Evolutionary conservation across 1,284 basidiomycete genomes (phyloP).

Genomic region (Apiotrichum veenhuisii): DNA sequence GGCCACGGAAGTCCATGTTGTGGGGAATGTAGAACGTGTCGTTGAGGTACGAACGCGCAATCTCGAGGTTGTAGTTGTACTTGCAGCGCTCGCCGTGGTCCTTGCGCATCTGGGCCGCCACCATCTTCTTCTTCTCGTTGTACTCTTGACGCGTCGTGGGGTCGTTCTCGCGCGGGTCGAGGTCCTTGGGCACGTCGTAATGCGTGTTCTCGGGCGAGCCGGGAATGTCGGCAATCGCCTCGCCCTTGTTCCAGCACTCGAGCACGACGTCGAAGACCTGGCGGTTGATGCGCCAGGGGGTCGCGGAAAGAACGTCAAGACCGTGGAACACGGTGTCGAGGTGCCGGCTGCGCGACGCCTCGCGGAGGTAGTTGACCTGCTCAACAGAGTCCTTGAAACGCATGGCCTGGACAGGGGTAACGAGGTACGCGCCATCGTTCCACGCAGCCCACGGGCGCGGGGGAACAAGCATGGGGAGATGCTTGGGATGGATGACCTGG

Average conservation of each 20-base stretch:
- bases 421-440: conserved; percentile 80
- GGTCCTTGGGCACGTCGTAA: conserved; percentile 57
- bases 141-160: conserved; percentile 63
- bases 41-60: conserved; percentile 66
- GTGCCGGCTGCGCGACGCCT: conserved; percentile 69
- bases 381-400: conserved; percentile 89
- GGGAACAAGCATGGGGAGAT: conserved; percentile 91
- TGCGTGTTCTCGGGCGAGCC: conserved; percentile 52
- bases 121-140: conserved; percentile 60
- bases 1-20: conserved; percentile 96
- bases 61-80: conserved; percentile 96
- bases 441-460: conserved; percentile 82
- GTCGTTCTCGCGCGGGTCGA: conserved; percentile 63
- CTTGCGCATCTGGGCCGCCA: conserved; percentile 63
- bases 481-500: conserved; percentile 83
- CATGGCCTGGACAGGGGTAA: conserved; percentile 67
- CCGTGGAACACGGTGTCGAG: conserved; percentile 84
- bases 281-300: conserved; percentile 87
- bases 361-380: conserved; percentile 73
- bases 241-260: conserved; percentile 77
- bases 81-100: conserved; percentile 89
- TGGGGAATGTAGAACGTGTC: conserved; percentile 90
- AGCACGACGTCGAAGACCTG: conserved; percentile 68
- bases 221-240: conserved; percentile 71
- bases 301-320: conserved; percentile 83